Conservation (phyloP, 1,139 yeast species). For the Pichia sp. region DNA sequence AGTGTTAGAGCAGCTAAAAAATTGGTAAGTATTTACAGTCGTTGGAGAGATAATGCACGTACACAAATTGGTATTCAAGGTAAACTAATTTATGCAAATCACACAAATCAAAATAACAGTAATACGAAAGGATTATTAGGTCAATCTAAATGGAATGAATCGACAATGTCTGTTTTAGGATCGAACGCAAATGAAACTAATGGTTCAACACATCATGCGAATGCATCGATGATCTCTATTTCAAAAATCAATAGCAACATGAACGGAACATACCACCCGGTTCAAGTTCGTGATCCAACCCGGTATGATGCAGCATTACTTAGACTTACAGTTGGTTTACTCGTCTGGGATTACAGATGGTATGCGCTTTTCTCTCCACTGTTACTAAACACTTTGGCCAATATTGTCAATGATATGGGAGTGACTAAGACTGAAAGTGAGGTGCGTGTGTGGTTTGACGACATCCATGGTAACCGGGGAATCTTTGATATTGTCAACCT, state of each 20-base stretch:
- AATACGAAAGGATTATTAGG: background rate
- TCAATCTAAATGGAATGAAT: constrained; percentile 9
- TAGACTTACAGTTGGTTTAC: constrained; percentile 56
- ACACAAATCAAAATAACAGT: background rate
- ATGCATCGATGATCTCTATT: constrained; percentile 1
- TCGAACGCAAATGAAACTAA: no score
- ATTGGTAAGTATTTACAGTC: constrained; percentile 57
- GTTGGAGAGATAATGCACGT: constrained; percentile 26
- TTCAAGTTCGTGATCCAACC: constrained; percentile 10
- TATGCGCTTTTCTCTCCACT: constrained; percentile 81
- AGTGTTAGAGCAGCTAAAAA: constrained; percentile 77
- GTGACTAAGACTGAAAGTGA: constrained; percentile 68
- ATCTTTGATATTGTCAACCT: constrained; percentile 56
- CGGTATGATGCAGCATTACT: constrained; percentile 12
- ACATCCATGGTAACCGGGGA: constrained; percentile 43
- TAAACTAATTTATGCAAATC: constrained; percentile 3
- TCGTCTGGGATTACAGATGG: constrained; percentile 98
- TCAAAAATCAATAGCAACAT: no score
- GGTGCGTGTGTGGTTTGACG: constrained; percentile 64
- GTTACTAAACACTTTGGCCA: constrained; percentile 49
- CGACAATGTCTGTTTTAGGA: background rate
- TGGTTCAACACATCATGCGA: background rate
- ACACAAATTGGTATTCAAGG: constrained; percentile 9
- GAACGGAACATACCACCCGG: no score
- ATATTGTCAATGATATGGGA: constrained; percentile 70